These are phyloP conservation scores for Arthrobotrys sphaeroides DNA, from an alignment of 2,329 filamentous ascomycete genomes.

Conservation along the genomic window DNA sequence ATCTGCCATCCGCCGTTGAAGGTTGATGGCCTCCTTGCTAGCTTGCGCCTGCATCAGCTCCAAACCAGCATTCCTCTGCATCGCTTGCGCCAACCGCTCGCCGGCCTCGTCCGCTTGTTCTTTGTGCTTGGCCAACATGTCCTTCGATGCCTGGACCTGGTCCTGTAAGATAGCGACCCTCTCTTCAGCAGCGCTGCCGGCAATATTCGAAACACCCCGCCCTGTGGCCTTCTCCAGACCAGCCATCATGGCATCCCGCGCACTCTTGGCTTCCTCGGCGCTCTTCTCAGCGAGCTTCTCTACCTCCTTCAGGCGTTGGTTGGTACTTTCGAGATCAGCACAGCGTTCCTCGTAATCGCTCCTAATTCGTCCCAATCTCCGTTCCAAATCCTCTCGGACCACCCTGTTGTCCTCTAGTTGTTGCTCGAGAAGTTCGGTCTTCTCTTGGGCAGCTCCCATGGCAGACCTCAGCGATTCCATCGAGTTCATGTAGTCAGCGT, in stretches of 20 bases:
- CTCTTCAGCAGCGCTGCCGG: constrained; percentile 68
- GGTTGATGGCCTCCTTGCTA: constrained; percentile 87
- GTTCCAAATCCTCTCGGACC: constrained; percentile 78
- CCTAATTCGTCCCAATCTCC: constrained; percentile 78
- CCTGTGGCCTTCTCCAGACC: constrained; percentile 78
- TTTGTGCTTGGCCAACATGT: constrained; percentile 86
- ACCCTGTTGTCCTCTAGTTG: constrained; percentile 83
- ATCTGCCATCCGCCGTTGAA: constrained; percentile 87
- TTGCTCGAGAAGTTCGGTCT: constrained; percentile 77
- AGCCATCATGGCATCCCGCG: constrained; percentile 81
- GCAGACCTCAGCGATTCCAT: constrained; percentile 80
- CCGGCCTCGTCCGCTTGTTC: constrained; percentile 84
- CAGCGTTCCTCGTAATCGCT: constrained; percentile 83
- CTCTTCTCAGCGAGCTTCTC: constrained; percentile 89
- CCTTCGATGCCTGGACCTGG: constrained; percentile 80
- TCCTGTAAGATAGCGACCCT: constrained; percentile 78
- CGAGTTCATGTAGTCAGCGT: constrained; percentile 75
- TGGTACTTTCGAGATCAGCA: constrained; percentile 77
- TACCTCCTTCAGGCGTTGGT: constrained; percentile 79
- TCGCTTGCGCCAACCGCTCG: constrained; percentile 88
- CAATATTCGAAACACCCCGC: constrained; percentile 61
- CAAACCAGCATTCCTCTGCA: constrained; percentile 94
- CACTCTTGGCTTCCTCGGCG: constrained; percentile 84
- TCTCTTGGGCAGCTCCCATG: constrained; percentile 79
- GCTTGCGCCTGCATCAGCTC: constrained; percentile 98